Evolutionary conservation across 2,329 filamentous ascomycete species (phyloP), one percentile per base, ranked within the genome.

Genomic region (Xylariaceae sp.): DNA sequence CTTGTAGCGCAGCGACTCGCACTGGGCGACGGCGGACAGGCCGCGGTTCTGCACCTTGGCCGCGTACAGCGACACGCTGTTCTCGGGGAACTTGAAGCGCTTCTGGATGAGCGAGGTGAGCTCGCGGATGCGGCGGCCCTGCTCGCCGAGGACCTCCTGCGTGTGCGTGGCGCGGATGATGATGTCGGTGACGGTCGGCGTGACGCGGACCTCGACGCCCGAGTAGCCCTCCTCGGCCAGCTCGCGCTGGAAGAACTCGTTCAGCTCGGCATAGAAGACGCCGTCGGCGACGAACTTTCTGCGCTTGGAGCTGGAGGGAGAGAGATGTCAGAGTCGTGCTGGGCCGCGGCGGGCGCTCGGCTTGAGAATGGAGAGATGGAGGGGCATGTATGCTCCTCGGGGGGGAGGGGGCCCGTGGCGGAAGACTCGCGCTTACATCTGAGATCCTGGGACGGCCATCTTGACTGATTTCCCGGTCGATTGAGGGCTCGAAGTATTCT

Each of bases 201-300:
- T 98, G 59, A 98, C 92, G 77, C 93, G 87, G 75, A 98, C 92
- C 77, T 98, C 93, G 68, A 98, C 92, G 67, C 92, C 92, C 38
- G 92, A 98, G 82, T 98, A 98, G 60, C 92, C 92, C 77, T 98
- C 93, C 82, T 98, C 92, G 65, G 92, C 92, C 66, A 98, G 79
- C 76, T 98, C 92, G 70, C 92, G 90, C 81, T 96, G 92, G 87
- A 98, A 98, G 84, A 98, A 98, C 77, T 98, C 92, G 83, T 98
- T 98, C 71, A 98, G 77, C 76, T 98, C 92, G 77, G 92, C 92
- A 73, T 95, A 98, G 86, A 98, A 98, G 63, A 98, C 92, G 82
- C 92, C 92, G 72, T 98, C 92, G 56, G 83, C 85, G 65, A 90
- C 83, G 75, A 89, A 90, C 81, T 90, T 90, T 79, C 84, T 85